Percentiles rank a stretch among this genome's conserved stretches.
These are phyloP conservation scores for Candida dubliniensis DNA, from an alignment of 1,139 yeast genomes.

Conservation along the genomic window DNA sequence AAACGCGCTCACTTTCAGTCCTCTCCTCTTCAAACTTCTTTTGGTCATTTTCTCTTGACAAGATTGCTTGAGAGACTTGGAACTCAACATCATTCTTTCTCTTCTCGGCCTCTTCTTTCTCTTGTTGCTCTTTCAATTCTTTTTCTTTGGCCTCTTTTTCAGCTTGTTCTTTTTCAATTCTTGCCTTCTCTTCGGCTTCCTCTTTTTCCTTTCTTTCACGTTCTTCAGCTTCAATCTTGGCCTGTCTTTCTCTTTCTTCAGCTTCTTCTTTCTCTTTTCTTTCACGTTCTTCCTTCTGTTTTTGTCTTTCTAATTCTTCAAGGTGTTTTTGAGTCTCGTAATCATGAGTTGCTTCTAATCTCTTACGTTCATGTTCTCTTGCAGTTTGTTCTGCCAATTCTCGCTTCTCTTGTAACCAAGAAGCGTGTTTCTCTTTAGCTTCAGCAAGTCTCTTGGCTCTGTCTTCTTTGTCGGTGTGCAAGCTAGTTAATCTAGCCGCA, in stretches of 20 bases:
- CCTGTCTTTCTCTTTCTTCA: slow-evolving; percentile 31
- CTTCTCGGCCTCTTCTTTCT: slow-evolving; percentile 21
- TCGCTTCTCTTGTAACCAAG: slow-evolving; percentile 49
- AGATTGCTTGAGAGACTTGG: slow-evolving; percentile 27
- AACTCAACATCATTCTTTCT: slow-evolving; percentile 26
- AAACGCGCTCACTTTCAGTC: slow-evolving; percentile 26
- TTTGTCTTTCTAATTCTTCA: slow-evolving; percentile 46
- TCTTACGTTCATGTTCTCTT: slow-evolving; percentile 44
- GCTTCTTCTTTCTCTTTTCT: slow-evolving; percentile 30
- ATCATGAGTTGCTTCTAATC: slow-evolving; percentile 49
- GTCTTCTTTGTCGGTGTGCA: slow-evolving; percentile 40
- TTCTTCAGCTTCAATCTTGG: slow-evolving; percentile 32
- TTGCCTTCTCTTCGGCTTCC: slow-evolving; percentile 42
- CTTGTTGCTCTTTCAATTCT: slow-evolving; percentile 17
- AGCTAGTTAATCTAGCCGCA: slow-evolving; percentile 41
- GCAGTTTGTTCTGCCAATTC: slow-evolving; percentile 40
- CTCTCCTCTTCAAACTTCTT: slow-evolving; percentile 27
- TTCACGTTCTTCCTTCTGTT: slow-evolving; percentile 37
- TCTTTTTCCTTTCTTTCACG: slow-evolving; percentile 28
- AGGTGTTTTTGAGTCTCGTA: slow-evolving; percentile 47
- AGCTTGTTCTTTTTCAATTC: slow-evolving; percentile 27
- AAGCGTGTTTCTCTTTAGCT: slow-evolving; percentile 41
- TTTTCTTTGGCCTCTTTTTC: slow-evolving; percentile 23
- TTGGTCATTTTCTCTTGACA: slow-evolving; percentile 30
- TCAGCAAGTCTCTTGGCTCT: slow-evolving; percentile 38